Percentiles rank a stretch among this genome's conserved stretches.
Evolutionary conservation across 1,284 basidiomycete genomes (phyloP).

Genomic region (Psilocybe mexicana): DNA sequence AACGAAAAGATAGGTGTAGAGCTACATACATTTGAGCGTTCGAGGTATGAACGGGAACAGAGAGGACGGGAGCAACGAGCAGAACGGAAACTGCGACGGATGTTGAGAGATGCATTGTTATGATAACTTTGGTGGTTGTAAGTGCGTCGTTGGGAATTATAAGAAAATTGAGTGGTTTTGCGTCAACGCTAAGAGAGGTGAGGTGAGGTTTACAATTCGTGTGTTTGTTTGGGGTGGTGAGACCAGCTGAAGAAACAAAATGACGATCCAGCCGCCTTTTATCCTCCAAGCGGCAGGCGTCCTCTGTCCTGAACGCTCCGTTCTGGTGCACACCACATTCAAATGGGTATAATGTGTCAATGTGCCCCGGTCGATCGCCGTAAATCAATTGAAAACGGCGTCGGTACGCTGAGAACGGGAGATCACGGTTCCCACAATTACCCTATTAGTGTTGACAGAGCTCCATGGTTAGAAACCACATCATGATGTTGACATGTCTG

Average conservation of each 20-base stretch:
- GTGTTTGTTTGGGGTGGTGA: slow-evolving; percentile 1
- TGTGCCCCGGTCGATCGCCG: no score
- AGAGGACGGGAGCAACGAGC: slow-evolving; percentile 3
- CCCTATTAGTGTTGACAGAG: no score
- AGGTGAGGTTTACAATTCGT: background rate
- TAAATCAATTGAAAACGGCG: background rate
- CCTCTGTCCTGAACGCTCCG: background rate
- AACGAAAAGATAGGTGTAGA: background rate
- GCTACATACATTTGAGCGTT: slow-evolving; percentile 5
- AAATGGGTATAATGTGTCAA: background rate
- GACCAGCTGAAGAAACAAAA: slow-evolving; percentile 12
- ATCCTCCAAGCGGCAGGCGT: background rate
- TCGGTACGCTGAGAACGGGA: background rate
- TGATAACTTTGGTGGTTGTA: background rate
- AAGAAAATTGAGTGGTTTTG: slow-evolving; percentile 1
- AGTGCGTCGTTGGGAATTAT: background rate
- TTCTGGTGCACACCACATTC: background rate
- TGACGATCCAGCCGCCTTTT: background rate
- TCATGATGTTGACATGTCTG: no score
- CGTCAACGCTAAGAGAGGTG: slow-evolving; percentile 10
- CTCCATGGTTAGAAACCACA: no score
- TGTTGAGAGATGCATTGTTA: slow-evolving; percentile 12
- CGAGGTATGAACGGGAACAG: slow-evolving; percentile 4
- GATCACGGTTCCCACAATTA: no score
- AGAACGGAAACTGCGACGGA: slow-evolving; percentile 3